phyloP scores from a whole-genome alignment of 202 grass and related monocot species.

The Sporobolus alterniflorus region DNA sequence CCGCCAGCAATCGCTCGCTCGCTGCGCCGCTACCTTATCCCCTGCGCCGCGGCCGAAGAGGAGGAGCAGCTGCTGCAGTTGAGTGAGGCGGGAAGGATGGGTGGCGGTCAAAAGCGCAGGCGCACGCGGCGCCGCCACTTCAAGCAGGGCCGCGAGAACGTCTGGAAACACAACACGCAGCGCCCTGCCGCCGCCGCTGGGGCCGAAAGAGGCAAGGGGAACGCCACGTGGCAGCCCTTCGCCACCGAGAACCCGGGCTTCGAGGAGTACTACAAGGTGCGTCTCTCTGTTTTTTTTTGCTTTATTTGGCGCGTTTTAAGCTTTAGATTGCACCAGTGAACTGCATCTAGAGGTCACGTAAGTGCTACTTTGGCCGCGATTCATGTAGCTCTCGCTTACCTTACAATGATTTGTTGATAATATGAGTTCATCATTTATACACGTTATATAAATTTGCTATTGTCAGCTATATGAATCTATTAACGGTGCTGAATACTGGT shows the following conservation, averaged over 20 bases:
- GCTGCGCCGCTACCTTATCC: not conserved
- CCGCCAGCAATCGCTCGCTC: slow-evolving; percentile 34
- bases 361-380: not conserved
- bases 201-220: slow-evolving; percentile 38
- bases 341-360: not conserved
- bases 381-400: slow-evolving; percentile 1
- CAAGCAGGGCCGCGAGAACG: slow-evolving; percentile 91
- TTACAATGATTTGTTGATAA: not conserved
- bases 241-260: slow-evolving; percentile 83
- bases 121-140: slow-evolving; percentile 97
- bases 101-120: slow-evolving; percentile 90
- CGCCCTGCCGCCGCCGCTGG: slow-evolving; percentile 25
- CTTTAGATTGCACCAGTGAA: not conserved
- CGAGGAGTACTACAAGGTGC: slow-evolving; percentile 98
- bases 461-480: not conserved
- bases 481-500: not conserved
- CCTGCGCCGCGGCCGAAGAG: not conserved
- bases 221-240: slow-evolving; percentile 84
- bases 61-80: not conserved
- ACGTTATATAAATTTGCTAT: not conserved
- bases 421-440: not conserved
- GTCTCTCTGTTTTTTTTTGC: not conserved
- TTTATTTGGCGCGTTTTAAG: not conserved
- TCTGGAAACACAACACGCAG: slow-evolving; percentile 82
- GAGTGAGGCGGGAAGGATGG: slow-evolving; percentile 47